Base-by-base conservation (phyloP, 1,139 yeast species). In the Yamadazyma jaroonii region DNA sequence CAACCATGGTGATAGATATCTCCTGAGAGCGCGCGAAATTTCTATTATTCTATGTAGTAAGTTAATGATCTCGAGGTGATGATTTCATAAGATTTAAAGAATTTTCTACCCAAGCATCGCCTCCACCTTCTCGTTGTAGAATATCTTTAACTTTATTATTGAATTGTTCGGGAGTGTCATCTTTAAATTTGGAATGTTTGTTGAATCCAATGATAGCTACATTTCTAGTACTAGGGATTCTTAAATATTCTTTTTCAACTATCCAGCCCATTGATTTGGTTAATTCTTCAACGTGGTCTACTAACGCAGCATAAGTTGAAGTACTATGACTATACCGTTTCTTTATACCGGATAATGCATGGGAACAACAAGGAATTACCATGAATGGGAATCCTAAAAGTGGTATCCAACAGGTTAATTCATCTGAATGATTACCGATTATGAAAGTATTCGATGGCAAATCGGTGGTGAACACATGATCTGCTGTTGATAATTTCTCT, bases 341-440 rank as follows among this genome's bases (percentile, higher is more conserved):
- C 49, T 80, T 81, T 15, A 80, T 79, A 3, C 97, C 98, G 9
- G 82, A 75, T 29, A 90, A 69, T 1, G 86, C 78, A 58, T 92
- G 96, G 0, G 97, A 88, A 57, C 98, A 92, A 57, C 98, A 92
- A 3, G 98, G 97, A 29, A 92, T 86, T 6, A 89, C 96, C 65
- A 90, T 69, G 54, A 88, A 92, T 3, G 97, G 96, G 47, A 72
- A 78, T 0, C 90, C 94, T 12, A 92, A 64, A 9, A 92, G 62
- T 2, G 98, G 98, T 22, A 90, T 81, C 97, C 97, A 92, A 47
- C 96, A 86, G 0, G 97, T 90, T 41, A 92, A 70, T 56, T 92
- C 97, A 57, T 92, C 98, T 0, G 96, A 86, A 54, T 92, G 98
- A 55, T 92, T 92, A 1, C 97, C 98, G 36, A 92, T 89, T 29